Conservation (phyloP, 2,329 filamentous ascomycete genomes). For the Ophiobolus disseminans region DNA sequence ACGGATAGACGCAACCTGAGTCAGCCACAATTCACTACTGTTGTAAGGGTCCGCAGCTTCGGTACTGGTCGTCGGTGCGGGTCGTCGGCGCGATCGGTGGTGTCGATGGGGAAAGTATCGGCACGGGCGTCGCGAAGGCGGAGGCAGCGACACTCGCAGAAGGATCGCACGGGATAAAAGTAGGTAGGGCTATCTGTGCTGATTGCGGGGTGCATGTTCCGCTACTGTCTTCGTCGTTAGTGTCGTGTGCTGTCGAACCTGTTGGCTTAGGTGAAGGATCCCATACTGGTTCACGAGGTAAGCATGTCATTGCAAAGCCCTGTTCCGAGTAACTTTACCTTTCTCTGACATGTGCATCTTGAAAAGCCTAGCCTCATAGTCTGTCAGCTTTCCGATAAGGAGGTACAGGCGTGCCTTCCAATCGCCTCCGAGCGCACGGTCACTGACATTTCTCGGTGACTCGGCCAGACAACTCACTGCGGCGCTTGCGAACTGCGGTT, state of each 20-base stretch:
- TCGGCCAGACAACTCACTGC: slow-evolving; percentile 10
- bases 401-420: slow-evolving; percentile 21
- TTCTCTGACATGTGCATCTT: slow-evolving; percentile 24
- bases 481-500: not conserved
- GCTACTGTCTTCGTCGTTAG: slow-evolving; percentile 7
- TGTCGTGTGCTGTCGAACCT: slow-evolving; percentile 9
- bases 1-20: no score
- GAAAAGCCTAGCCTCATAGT: slow-evolving; percentile 8
- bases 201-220: slow-evolving; percentile 6
- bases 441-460: slow-evolving; percentile 18
- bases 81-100: slow-evolving; percentile 15
- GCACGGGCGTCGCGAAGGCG: slow-evolving; percentile 16
- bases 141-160: not conserved
- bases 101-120: slow-evolving; percentile 20
- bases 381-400: slow-evolving; percentile 13
- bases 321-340: slow-evolving; percentile 9
- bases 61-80: slow-evolving; percentile 22
- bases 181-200: slow-evolving; percentile 11
- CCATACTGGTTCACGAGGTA: slow-evolving; percentile 16
- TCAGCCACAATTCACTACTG: no score
- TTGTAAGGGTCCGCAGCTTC: slow-evolving; percentile 25
- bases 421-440: slow-evolving; percentile 24
- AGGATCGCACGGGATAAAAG: slow-evolving; percentile 12
- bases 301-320: slow-evolving; percentile 4
- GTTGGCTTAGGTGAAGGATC: slow-evolving; percentile 22